Percentiles rank a stretch among this genome's conserved stretches.
Evolutionary conservation across 306 rosid species (phyloP).

Genomic region (Hippophae gyantsensis): DNA sequence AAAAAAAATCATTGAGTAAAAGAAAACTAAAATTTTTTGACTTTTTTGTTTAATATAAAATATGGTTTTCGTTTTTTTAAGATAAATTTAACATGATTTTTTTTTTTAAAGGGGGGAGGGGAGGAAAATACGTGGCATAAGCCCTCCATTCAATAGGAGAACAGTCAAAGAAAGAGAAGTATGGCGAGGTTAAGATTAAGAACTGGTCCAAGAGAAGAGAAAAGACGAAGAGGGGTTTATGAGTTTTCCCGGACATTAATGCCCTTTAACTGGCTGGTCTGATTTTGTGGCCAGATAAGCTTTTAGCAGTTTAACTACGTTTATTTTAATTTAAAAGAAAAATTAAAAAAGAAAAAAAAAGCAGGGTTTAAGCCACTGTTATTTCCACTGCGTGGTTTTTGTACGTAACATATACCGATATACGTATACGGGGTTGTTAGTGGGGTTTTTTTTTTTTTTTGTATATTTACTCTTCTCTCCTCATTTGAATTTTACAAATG

Average conservation of each 20-base stretch:
- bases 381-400: slow-evolving; percentile 30
- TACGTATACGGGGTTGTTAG: neutral
- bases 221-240: slow-evolving; percentile 8
- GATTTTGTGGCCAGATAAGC: slow-evolving; percentile 51
- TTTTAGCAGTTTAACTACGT: neutral
- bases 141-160: neutral
- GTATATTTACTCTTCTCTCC: slow-evolving; percentile 30
- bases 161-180: neutral
- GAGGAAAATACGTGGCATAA: slow-evolving; percentile 45
- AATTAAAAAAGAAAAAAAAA: neutral
- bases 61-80: too few species aligned
- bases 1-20: too few species aligned
- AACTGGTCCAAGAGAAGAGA: slow-evolving; percentile 23
- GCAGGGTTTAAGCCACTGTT: slow-evolving; percentile 59
- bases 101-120: too few species aligned
- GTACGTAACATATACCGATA: slow-evolving; percentile 5
- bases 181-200: slow-evolving; percentile 23
- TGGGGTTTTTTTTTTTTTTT: neutral
- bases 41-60: too few species aligned
- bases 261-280: slow-evolving; percentile 35
- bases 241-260: slow-evolving; percentile 22
- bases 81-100: slow-evolving; percentile 10
- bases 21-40: too few species aligned
- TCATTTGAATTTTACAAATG: neutral
- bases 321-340: neutral